Evolutionary conservation across 768 basidiomycete species (phyloP), one percentile per base, ranked within the genome.

Genomic region (Coprinopsis cinerea): DNA sequence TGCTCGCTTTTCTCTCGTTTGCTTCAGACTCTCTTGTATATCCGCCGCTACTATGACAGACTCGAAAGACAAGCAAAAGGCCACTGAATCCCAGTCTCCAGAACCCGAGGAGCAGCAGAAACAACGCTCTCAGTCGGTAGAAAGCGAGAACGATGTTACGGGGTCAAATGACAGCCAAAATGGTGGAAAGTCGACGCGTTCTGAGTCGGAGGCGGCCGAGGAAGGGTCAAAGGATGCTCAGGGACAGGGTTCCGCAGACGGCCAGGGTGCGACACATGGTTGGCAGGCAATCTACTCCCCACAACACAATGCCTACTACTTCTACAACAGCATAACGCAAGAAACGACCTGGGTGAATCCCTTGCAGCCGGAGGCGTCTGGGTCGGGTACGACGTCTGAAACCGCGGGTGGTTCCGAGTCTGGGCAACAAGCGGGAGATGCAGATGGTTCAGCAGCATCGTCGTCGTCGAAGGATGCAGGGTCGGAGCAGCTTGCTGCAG

Each of bases 291-390:
- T 92, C 25, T 92, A 75, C 67, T 82, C 88, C 1, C 79, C 87
- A 1, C 73, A 82, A 53, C 80, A 88, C 69, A 85, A 78, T 64
- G 75, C 86, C 9, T 92, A 92, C 67, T 92, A 92, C 65, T 92
- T 91, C 71, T 87, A 75, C 74, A 92, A 91, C 65, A 50, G 79
- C 9, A 64, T 68, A 52, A 90, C 89, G 0, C 73, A 83, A 47
- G 81, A 91, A 68, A 92, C 89, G 15, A 92, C 89, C 2, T 92
- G 90, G 90, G 68, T 70, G 24, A 92, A 92, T 59, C 89, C 89
- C 9, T 71, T 92, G 34, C 69, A 78, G 37, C 66, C 66, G 15
- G 44, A 45, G 18, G 25, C 44, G 6, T 28, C 28, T 45, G 44
- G 27, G 27, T 28, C 27, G 28, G 44, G 9, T 9, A 23, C 41